Evolutionary conservation across 768 basidiomycete species (phyloP).

Genomic region (Rhodotorula diobovata): DNA sequence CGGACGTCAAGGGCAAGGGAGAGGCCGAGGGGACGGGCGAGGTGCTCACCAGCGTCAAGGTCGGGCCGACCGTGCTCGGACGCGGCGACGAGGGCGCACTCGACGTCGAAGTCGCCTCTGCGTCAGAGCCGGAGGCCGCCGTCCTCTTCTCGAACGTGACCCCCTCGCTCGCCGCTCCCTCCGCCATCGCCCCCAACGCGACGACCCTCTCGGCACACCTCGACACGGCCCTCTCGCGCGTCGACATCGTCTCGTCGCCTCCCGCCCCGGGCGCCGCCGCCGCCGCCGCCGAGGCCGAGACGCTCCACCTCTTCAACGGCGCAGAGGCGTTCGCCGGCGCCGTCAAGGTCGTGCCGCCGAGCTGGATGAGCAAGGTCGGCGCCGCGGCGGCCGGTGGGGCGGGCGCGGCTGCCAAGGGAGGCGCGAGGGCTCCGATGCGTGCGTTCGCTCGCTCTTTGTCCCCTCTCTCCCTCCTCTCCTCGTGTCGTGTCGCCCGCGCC

Average conservation of each 20-base stretch:
- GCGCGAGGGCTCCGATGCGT: conserved; percentile 74
- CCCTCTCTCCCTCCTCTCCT: too few species aligned
- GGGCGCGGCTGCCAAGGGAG: conserved; percentile 10
- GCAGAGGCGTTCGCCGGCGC: conserved; percentile 14
- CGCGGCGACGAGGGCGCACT: not conserved
- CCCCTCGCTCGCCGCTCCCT: not conserved
- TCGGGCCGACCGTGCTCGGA: not conserved
- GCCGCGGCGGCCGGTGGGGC: not conserved
- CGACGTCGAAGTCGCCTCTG: conserved; percentile 19
- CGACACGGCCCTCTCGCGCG: conserved; percentile 1
- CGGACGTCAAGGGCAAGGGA: not conserved
- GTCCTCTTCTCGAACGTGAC: not conserved
- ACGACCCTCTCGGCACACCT: conserved; percentile 4
- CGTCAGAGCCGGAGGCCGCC: not conserved
- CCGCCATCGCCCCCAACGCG: not conserved
- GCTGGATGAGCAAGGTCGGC: conserved; percentile 27
- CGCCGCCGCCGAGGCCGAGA: not conserved
- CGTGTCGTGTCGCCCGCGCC: too few species aligned
- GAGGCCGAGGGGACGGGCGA: conserved; percentile 10
- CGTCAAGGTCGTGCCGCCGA: conserved; percentile 37
- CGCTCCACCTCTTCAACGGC: conserved; percentile 29
- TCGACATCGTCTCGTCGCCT: conserved; percentile 24
- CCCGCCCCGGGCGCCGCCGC: not conserved
- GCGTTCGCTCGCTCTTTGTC: not conserved
- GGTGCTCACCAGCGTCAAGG: not conserved